phyloP scores from a whole-genome alignment of 1,139 yeast species.

The Taiozyma sp. region DNA sequence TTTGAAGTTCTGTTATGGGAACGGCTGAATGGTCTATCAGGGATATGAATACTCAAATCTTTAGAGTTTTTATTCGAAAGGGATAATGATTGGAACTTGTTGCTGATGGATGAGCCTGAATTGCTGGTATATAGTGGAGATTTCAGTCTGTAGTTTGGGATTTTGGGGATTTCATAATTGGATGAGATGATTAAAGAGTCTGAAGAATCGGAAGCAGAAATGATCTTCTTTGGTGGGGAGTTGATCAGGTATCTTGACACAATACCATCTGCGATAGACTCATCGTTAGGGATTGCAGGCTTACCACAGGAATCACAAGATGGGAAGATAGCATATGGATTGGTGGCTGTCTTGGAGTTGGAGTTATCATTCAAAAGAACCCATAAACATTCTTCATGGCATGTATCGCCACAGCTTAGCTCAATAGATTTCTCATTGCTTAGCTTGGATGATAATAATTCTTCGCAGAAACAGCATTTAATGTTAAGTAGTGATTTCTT shows the following conservation, averaged over 20 bases:
- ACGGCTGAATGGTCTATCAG: slow-evolving; percentile 4
- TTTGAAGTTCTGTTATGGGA: slow-evolving; percentile 1
- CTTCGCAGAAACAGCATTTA: slow-evolving; percentile 30
- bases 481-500: slow-evolving; percentile 14
- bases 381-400: slow-evolving; percentile 33
- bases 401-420: slow-evolving; percentile 28
- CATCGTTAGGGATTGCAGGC: slow-evolving; percentile 26
- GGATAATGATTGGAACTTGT: slow-evolving; percentile 15
- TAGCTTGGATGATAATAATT: slow-evolving; percentile 23
- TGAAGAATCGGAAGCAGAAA: not conserved
- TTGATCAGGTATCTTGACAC: slow-evolving; percentile 20
- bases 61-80: slow-evolving; percentile 20
- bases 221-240: slow-evolving; percentile 6
- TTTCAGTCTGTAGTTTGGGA: not conserved
- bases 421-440: slow-evolving; percentile 28
- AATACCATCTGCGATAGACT: slow-evolving; percentile 21
- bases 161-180: slow-evolving; percentile 5
- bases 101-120: not conserved
- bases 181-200: slow-evolving; percentile 9
- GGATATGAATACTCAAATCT: slow-evolving; percentile 19
- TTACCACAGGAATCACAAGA: slow-evolving; percentile 25
- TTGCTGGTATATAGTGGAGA: not conserved
- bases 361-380: slow-evolving; percentile 24
- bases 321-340: slow-evolving; percentile 23
- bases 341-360: slow-evolving; percentile 1